Evolutionary conservation across 2,329 filamentous ascomycete genomes (phyloP).

Genomic region (Akanthomyces lecanii): DNA sequence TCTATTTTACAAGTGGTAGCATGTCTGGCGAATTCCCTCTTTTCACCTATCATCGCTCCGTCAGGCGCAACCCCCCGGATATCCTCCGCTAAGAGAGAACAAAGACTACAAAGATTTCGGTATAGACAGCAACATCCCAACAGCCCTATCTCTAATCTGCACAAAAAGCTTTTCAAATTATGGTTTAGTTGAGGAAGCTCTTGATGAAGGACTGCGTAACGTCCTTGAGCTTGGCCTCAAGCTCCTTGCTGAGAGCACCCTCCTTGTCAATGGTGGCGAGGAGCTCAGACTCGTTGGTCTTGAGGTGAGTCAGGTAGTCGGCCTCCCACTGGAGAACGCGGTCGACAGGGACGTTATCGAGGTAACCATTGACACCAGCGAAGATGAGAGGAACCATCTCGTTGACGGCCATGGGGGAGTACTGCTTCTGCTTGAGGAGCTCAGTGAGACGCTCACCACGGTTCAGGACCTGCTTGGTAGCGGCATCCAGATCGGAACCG

Average conservation of each 20-base stretch:
- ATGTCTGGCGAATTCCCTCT: slow-evolving; percentile 44
- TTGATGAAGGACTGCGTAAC: slow-evolving; percentile 80
- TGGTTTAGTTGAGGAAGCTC: slow-evolving; percentile 63
- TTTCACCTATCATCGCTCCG: slow-evolving; percentile 41
- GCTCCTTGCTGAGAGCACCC: slow-evolving; percentile 91
- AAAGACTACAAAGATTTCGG: slow-evolving; percentile 38
- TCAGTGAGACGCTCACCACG: slow-evolving; percentile 99
- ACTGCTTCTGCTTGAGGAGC: slow-evolving; percentile 99
- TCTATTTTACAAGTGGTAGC: slow-evolving; percentile 61
- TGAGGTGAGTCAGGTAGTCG: slow-evolving; percentile 90
- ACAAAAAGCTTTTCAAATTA: slow-evolving; percentile 26
- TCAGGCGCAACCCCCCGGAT: slow-evolving; percentile 44
- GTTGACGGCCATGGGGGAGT: slow-evolving; percentile 96
- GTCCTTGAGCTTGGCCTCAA: slow-evolving; percentile 78
- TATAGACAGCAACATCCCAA: slow-evolving; percentile 46
- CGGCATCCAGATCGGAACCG: slow-evolving; percentile 98
- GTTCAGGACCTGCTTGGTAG: slow-evolving; percentile 96
- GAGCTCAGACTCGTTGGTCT: slow-evolving; percentile 82
- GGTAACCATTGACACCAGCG: slow-evolving; percentile 96
- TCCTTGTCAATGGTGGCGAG: slow-evolving; percentile 89
- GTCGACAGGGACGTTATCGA: slow-evolving; percentile 82
- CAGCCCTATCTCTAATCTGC: slow-evolving; percentile 30
- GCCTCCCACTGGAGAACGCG: slow-evolving; percentile 93
- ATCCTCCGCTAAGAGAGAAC: slow-evolving; percentile 43
- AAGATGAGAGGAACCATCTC: slow-evolving; percentile 99